Evolutionary conservation across 2,329 filamentous ascomycete genomes (phyloP).

Genomic region (Alternaria infectoria): DNA sequence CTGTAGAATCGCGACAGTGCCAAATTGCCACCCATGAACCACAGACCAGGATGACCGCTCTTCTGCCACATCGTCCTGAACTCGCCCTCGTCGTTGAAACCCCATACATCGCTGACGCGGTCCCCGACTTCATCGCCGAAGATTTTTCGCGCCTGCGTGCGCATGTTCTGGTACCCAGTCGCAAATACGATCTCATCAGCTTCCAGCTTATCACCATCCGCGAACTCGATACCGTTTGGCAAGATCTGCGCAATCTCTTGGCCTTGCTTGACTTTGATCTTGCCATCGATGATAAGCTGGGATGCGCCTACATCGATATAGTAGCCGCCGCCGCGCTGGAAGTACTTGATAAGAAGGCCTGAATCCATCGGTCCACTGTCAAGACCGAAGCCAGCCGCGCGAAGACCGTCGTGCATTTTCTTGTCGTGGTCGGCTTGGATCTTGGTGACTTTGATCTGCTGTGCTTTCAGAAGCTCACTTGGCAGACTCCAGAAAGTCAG

Average conservation of each 20-base stretch:
- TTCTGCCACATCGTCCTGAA: constrained; percentile 51
- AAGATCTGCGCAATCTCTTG: constrained; percentile 47
- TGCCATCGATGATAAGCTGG: constrained; percentile 51
- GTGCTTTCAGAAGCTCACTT: constrained; percentile 39
- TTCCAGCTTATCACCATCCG: constrained; percentile 51
- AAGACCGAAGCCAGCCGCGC: constrained; percentile 51
- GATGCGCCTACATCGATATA: constrained; percentile 57
- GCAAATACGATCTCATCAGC: constrained; percentile 57
- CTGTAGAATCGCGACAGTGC: constrained; percentile 56
- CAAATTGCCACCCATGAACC: constrained; percentile 55
- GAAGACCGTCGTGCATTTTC: constrained; percentile 51
- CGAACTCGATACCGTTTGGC: constrained; percentile 51
- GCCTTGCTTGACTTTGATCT: constrained; percentile 55
- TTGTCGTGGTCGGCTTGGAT: constrained; percentile 41
- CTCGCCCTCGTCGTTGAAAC: constrained; percentile 56
- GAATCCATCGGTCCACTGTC: constrained; percentile 39
- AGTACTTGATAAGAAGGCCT: constrained; percentile 49
- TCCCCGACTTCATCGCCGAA: constrained; percentile 52
- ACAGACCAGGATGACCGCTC: constrained; percentile 48
- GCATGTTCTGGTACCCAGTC: constrained; percentile 57
- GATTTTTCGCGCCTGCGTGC: constrained; percentile 46
- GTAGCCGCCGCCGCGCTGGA: constrained; percentile 54
- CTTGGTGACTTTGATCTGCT: constrained; percentile 34
- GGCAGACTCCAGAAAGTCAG: constrained; percentile 44
- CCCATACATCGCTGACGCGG: constrained; percentile 53